phyloP scores from a whole-genome alignment of 257 asterid species.

The Ligustrum vulgare region DNA sequence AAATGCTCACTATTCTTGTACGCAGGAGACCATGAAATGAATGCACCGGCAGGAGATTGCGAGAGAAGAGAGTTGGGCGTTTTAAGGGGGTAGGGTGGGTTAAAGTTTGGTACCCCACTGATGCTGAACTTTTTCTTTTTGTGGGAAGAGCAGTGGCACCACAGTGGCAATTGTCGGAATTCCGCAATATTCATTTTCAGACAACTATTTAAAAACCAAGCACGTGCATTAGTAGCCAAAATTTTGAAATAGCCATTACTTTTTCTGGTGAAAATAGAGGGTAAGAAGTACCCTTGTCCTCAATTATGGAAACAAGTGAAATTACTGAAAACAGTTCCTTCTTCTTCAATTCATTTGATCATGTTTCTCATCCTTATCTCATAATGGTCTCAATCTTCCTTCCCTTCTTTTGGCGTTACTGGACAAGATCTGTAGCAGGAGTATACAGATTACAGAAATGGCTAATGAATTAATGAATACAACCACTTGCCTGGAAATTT shows the following conservation, averaged over 20 bases:
- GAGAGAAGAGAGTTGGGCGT: background rate
- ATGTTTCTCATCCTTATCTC: too few species aligned
- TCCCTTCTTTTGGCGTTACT: too few species aligned
- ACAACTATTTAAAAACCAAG: background rate
- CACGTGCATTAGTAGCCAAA: background rate
- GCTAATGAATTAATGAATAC: too few species aligned
- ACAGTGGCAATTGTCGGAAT: background rate
- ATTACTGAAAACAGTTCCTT: too few species aligned
- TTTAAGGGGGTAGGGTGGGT: background rate
- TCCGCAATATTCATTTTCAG: background rate
- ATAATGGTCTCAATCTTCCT: too few species aligned
- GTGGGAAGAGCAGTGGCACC: constrained; percentile 5
- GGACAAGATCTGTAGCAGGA: too few species aligned
- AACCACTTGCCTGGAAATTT: too few species aligned
- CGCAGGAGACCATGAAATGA: background rate
- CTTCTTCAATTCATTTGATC: too few species aligned
- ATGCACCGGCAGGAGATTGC: background rate
- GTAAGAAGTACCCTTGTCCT: too few species aligned
- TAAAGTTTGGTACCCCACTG: constrained; percentile 20
- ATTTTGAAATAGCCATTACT: background rate
- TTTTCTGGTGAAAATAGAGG: too few species aligned
- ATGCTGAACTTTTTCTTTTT: constrained; percentile 28
- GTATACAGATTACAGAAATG: too few species aligned
- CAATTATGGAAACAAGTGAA: too few species aligned
- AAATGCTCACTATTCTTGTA: constrained; percentile 19